Evolutionary conservation across 2,329 filamentous ascomycete genomes (phyloP).

Genomic region (Apiospora phragmitis): DNA sequence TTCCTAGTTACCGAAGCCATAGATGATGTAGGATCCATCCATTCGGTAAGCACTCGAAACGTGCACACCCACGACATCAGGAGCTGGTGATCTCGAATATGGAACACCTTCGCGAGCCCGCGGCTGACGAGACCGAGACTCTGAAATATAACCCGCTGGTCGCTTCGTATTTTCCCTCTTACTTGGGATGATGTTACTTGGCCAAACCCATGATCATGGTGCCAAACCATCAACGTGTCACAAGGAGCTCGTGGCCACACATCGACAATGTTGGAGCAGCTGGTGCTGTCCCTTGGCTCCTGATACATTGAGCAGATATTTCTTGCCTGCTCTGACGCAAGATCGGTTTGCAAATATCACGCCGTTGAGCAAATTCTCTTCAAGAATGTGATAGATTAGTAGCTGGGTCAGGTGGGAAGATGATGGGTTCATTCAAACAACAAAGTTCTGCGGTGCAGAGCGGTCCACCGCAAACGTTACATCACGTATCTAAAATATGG

Average conservation of each 20-base stretch:
- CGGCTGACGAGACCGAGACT: background rate
- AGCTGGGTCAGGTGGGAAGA: background rate
- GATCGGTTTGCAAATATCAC: background rate
- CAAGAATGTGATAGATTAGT: background rate
- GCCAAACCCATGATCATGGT: background rate
- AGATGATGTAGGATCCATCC: background rate
- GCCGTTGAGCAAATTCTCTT: background rate
- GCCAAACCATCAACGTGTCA: constrained; percentile 4
- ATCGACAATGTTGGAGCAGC: background rate
- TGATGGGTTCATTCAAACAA: background rate
- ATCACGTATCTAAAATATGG: constrained; percentile 64
- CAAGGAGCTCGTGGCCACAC: background rate
- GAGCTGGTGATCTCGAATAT: background rate
- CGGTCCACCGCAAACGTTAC: constrained; percentile 25
- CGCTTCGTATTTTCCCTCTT: background rate
- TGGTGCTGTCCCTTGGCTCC: background rate
- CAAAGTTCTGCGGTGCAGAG: background rate
- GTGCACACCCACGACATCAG: background rate
- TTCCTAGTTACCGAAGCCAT: background rate
- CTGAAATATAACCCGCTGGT: background rate
- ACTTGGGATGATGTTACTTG: background rate
- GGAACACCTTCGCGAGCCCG: background rate
- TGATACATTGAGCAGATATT: background rate
- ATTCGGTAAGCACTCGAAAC: background rate
- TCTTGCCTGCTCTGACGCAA: background rate